phyloP scores from a whole-genome alignment of 768 basidiomycete species.

The Trichaptum fuscoviolaceum region DNA sequence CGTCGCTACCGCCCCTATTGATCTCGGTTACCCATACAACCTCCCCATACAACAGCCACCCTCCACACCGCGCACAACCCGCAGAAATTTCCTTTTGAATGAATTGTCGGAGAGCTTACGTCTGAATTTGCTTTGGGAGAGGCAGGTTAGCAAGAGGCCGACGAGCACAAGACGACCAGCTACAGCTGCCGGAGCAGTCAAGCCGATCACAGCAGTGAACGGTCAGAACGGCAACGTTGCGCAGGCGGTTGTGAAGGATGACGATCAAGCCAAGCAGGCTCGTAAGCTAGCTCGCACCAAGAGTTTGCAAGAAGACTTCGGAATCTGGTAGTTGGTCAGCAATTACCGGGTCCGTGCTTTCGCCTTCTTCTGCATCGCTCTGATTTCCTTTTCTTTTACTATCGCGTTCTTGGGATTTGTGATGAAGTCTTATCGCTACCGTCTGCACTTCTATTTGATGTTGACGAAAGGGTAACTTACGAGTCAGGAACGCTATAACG shows the following conservation, averaged over 20 bases:
- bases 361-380: constrained; percentile 7
- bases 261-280: constrained; percentile 16
- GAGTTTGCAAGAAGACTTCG: constrained; percentile 64
- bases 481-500: not conserved
- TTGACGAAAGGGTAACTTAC: not conserved
- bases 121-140: constrained; percentile 72
- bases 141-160: constrained; percentile 13
- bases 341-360: not conserved
- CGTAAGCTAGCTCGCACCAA: constrained; percentile 53
- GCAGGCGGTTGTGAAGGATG: not conserved
- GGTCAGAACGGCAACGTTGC: not conserved
- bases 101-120: constrained; percentile 84
- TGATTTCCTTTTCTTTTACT: constrained; percentile 14
- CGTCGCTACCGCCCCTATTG: constrained; percentile 47
- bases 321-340: constrained; percentile 47
- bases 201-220: not conserved
- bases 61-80: constrained; percentile 80
- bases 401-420: constrained; percentile 9
- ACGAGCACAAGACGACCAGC: not conserved
- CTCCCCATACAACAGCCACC: constrained; percentile 60
- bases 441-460: not conserved
- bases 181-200: not conserved
- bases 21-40: constrained; percentile 64
- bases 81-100: constrained; percentile 75
- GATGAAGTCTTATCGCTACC: not conserved